phyloP scores from a whole-genome alignment of 2,329 filamentous ascomycete genomes.

The Fusarium solani-melongenae region DNA sequence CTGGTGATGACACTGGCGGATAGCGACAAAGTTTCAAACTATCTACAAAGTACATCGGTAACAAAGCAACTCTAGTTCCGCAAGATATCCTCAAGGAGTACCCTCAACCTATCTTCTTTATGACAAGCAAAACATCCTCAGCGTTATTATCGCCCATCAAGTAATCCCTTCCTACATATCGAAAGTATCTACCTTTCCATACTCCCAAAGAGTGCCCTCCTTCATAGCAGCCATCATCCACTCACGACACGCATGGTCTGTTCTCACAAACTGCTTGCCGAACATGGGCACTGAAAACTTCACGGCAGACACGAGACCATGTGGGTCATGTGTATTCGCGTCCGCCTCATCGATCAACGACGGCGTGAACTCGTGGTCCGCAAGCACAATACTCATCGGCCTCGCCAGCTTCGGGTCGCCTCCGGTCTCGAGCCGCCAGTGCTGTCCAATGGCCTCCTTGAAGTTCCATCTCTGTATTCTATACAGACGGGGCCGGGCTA shows the following conservation, averaged over 20 bases:
- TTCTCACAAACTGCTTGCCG: neutral
- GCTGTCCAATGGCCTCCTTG: constrained; percentile 10
- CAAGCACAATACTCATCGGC: constrained; percentile 22
- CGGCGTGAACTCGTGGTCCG: constrained; percentile 25
- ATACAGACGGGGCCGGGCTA: constrained; percentile 16
- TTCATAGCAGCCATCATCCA: constrained; percentile 26
- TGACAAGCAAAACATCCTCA: too few species aligned
- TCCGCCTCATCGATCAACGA: constrained; percentile 2
- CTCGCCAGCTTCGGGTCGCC: constrained; percentile 27
- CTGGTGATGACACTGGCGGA: too few species aligned
- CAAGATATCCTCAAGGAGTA: neutral
- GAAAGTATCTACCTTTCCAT: neutral
- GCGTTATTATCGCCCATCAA: too few species aligned
- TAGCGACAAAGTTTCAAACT: neutral
- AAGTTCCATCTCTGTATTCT: constrained; percentile 25
- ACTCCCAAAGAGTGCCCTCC: constrained; percentile 17
- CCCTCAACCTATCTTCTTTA: neutral
- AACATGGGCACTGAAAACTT: constrained; percentile 11
- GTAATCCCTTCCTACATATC: neutral
- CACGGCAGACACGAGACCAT: constrained; percentile 3
- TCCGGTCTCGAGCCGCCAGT: constrained; percentile 21
- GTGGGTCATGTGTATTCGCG: constrained; percentile 6
- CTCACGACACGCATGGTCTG: constrained; percentile 25
- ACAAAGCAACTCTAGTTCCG: neutral
- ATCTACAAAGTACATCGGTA: neutral